A percentile compares a stretch with the other conserved stretches of the same genome.
Conservation (phyloP, 306 rosid species). For the Trifolium fragiferum region DNA sequence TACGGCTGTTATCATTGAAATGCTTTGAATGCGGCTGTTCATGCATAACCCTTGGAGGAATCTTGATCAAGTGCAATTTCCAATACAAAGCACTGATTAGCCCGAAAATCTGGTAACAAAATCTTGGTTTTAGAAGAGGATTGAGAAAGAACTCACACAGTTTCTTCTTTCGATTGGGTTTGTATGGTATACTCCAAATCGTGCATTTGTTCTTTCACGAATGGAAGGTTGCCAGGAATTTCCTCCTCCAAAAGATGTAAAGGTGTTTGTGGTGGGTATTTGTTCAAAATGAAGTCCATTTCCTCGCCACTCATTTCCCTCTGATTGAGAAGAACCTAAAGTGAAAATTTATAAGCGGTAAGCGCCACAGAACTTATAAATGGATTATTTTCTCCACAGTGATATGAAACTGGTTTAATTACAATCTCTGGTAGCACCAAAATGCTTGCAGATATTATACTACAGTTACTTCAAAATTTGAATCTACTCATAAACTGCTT, state of each 20-base stretch:
- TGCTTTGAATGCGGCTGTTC: conserved; percentile 23
- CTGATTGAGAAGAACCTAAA: conserved; percentile 81
- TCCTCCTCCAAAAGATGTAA: conserved; percentile 68
- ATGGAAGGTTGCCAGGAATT: conserved; percentile 71
- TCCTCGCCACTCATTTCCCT: conserved; percentile 81
- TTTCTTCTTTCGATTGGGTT: conserved; percentile 57
- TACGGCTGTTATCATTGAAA: neutral
- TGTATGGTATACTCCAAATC: conserved; percentile 58
- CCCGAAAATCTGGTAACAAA: conserved; percentile 7
- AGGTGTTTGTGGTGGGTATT: conserved; percentile 89
- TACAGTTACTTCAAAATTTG: conserved; percentile 8
- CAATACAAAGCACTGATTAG: conserved; percentile 29
- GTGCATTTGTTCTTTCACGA: conserved; percentile 48
- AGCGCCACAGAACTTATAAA: conserved; percentile 1
- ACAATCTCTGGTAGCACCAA: neutral
- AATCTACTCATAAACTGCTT: conserved; percentile 1
- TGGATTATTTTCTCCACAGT: conserved; percentile 28
- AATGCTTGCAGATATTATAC: conserved; percentile 21
- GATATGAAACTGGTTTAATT: neutral
- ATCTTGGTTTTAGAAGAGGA: conserved; percentile 19
- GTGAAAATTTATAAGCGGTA: conserved; percentile 34
- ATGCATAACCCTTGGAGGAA: conserved; percentile 12
- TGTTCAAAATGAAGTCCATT: conserved; percentile 70
- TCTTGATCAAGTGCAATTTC: conserved; percentile 29
- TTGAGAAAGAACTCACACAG: conserved; percentile 43